These are phyloP conservation scores for Salinomyces thailandicus DNA, from an alignment of 2,329 filamentous ascomycete species.

Conservation along the genomic window DNA sequence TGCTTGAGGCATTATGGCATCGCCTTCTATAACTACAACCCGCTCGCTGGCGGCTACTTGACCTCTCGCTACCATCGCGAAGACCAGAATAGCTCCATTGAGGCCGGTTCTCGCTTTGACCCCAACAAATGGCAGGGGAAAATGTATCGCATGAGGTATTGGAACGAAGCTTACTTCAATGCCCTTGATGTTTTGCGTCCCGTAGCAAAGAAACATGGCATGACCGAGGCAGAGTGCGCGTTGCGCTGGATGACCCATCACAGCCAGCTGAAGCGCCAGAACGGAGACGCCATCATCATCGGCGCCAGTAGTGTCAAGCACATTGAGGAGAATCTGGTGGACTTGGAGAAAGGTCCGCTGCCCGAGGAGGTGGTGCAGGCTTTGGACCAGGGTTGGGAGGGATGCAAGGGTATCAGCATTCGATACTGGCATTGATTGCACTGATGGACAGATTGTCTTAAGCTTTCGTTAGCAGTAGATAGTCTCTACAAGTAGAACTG, in stretches of 20 bases:
- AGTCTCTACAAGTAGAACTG: too few relatives aligned
- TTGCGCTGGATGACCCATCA: conserved; percentile 40
- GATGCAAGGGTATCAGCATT: conserved; percentile 20
- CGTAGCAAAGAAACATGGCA: conserved; percentile 28
- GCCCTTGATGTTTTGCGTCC: conserved; percentile 33
- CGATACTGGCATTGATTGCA: conserved; percentile 26
- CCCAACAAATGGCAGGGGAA: conserved; percentile 31
- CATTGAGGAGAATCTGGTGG: conserved; percentile 29
- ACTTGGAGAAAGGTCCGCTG: conserved; percentile 31
- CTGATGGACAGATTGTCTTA: too few relatives aligned
- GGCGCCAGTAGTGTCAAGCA: conserved; percentile 26
- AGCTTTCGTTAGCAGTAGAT: too few relatives aligned
- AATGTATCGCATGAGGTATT: conserved; percentile 31
- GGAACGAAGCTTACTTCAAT: conserved; percentile 34
- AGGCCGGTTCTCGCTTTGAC: conserved; percentile 30
- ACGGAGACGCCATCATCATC: conserved; percentile 31
- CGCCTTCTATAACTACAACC: conserved; percentile 33
- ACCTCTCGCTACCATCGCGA: conserved; percentile 30
- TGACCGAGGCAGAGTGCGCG: conserved; percentile 35
- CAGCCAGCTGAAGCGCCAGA: conserved; percentile 24
- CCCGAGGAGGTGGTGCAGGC: conserved; percentile 31
- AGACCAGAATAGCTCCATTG: conserved; percentile 24
- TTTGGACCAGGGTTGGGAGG: conserved; percentile 30
- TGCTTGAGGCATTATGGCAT: conserved; percentile 35
- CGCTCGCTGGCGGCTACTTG: conserved; percentile 38